phyloP scores from a whole-genome alignment of 108 stramenopile species.

The Skeletonema menzelii region DNA sequence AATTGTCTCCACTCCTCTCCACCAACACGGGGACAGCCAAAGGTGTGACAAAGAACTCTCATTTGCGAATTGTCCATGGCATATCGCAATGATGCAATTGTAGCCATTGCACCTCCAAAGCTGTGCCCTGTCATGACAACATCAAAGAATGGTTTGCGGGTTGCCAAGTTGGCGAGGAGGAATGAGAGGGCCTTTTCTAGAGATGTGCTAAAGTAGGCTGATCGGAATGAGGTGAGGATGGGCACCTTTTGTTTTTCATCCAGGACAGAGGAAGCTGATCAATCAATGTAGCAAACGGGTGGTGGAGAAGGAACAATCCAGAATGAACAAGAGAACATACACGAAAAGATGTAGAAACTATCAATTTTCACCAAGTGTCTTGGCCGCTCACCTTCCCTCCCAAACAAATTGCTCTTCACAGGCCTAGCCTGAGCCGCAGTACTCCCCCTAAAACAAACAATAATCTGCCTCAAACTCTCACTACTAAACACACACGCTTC shows the following conservation, averaged over 20 bases:
- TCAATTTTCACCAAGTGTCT: neutral
- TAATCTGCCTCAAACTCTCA: slow-evolving; percentile 60
- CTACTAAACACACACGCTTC: slow-evolving; percentile 70
- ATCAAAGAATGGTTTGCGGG: slow-evolving; percentile 78
- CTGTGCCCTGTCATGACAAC: slow-evolving; percentile 77
- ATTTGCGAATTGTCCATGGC: slow-evolving; percentile 56
- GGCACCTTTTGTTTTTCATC: slow-evolving; percentile 35
- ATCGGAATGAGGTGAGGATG: slow-evolving; percentile 38
- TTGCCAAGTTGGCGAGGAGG: slow-evolving; percentile 60
- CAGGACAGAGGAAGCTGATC: slow-evolving; percentile 24
- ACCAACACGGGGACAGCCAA: slow-evolving; percentile 72
- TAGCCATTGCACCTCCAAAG: slow-evolving; percentile 70
- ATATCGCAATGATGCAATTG: slow-evolving; percentile 63
- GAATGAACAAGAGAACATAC: too few species aligned
- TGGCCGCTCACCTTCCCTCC: slow-evolving; percentile 39
- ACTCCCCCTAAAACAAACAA: slow-evolving; percentile 73
- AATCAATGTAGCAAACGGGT: too few species aligned
- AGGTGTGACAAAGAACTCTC: slow-evolving; percentile 56
- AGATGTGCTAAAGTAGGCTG: slow-evolving; percentile 47
- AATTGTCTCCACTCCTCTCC: slow-evolving; percentile 57
- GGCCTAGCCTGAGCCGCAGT: slow-evolving; percentile 64
- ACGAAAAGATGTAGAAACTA: too few species aligned
- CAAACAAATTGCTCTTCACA: slow-evolving; percentile 34
- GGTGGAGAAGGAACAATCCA: too few species aligned
- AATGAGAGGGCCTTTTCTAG: slow-evolving; percentile 61